Evolutionary conservation across 2,329 filamentous ascomycete genomes (phyloP), one percentile per base, ranked within the genome.

Genomic region (Hawksworthiomyces lignivorus): DNA sequence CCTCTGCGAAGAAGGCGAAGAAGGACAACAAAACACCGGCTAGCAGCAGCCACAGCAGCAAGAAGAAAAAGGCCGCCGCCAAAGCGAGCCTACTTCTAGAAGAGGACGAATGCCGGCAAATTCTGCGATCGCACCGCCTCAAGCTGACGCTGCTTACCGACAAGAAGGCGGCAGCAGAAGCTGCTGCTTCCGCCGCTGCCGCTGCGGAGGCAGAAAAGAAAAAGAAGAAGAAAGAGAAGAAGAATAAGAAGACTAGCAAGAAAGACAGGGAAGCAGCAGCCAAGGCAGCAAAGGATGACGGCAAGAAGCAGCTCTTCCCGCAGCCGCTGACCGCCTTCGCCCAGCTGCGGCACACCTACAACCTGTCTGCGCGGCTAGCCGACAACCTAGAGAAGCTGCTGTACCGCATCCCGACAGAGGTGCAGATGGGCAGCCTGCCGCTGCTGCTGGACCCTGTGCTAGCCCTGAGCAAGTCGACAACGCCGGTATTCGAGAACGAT

Each of bases 321-420:
- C 82, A 86, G 49, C 90, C 92, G 2, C 67, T 98, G 50, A 75
- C 75, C 33, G 77, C 80, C 0, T 97, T 98, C 57, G 66, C 69
- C 31, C 79, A 92, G 54, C 67, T 98, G 45, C 73, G 78, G 28
- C 68, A 70, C 24, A 70, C 69, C 33, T 94, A 90, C 62, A 74
- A 73, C n/a, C 77, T 96, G 31, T 84, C 87, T 4, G 69, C 73
- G 30, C 73, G 80, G 31, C 63, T 98, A 33, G 78, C 80, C 2
- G 77, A 84, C 46, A 98, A 98, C 55, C 69, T 98, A 22, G 69
- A 76, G 12, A 73, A 77, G n/a, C 87, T 97, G 63, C 87, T 85
- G 10, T 98, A 94, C 58, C 78, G 75, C 27, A 69, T 88, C 43
- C 92, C 92, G 11, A 98, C 92, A 0, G 90, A 97, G 62, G 89